These are phyloP conservation scores for Trypanosomatidae sp. DNA, from an alignment of 208 protist genomes.

Conservation along the genomic window DNA sequence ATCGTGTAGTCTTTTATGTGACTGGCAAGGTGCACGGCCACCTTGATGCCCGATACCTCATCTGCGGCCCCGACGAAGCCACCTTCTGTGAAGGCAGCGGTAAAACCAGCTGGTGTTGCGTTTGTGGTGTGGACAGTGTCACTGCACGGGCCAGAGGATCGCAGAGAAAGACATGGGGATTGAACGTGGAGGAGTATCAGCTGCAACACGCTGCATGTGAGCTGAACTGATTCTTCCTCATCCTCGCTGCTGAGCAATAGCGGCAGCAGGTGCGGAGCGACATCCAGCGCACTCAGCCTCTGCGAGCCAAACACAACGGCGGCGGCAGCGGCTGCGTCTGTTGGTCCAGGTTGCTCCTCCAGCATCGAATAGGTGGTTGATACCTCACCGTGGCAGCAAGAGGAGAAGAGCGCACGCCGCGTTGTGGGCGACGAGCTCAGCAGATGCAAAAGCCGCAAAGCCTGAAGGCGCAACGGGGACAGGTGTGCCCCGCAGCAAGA, in stretches of 20 bases:
- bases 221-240: conserved; percentile 29
- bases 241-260: conserved; percentile 37
- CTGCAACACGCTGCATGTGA: conserved; percentile 33
- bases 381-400: neutral
- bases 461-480: neutral
- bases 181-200: conserved; percentile 9
- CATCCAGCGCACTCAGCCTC: neutral
- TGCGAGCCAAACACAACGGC: neutral
- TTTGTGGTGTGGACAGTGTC: neutral
- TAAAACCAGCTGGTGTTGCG: neutral
- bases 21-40: conserved; percentile 9
- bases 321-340: neutral
- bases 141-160: neutral
- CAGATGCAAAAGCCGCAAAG: conserved; percentile 4
- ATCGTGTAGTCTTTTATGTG: conserved; percentile 44
- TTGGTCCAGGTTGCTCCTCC: neutral
- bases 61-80: neutral
- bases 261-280: conserved; percentile 24
- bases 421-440: conserved; percentile 3
- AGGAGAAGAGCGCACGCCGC: conserved; percentile 1
- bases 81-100: neutral
- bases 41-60: neutral
- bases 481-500: neutral
- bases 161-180: neutral
- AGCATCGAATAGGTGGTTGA: neutral